phyloP scores from a whole-genome alignment of 164 flowering plant species.

The Chimonanthus salicifolius region DNA sequence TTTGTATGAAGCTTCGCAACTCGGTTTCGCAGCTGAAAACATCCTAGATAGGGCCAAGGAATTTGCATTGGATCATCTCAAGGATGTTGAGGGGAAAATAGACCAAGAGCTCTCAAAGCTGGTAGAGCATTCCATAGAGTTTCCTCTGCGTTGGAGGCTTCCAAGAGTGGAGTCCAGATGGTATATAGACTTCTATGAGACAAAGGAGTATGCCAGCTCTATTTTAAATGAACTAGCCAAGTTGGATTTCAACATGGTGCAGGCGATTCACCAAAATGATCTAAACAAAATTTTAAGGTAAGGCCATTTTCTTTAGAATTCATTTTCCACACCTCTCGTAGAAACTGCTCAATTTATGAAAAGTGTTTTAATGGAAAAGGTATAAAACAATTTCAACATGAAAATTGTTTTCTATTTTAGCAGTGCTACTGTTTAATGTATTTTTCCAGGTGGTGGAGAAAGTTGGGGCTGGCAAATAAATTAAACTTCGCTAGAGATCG shows the following conservation, averaged over 20 bases:
- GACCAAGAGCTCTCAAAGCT: constrained; percentile 7
- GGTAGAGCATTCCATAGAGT: constrained; percentile 20
- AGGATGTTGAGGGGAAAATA: neutral
- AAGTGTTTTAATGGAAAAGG: too few relatives aligned
- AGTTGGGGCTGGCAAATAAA: too few relatives aligned
- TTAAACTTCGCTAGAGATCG: too few relatives aligned
- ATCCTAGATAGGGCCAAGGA: constrained; percentile 37
- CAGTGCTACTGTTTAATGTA: too few relatives aligned
- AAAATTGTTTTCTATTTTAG: too few relatives aligned
- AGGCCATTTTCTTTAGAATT: too few relatives aligned
- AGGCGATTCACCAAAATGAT: neutral
- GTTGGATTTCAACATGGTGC: constrained; percentile 6
- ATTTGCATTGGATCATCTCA: constrained; percentile 24
- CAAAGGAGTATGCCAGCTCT: neutral
- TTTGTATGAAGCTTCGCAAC: constrained; percentile 35
- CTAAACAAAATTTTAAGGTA: neutral
- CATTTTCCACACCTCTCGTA: too few relatives aligned
- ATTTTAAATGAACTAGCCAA: constrained; percentile 1
- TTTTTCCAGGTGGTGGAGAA: too few relatives aligned
- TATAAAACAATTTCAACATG: too few relatives aligned
- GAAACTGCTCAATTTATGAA: too few relatives aligned
- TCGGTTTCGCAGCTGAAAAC: constrained; percentile 39
- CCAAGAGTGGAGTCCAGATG: constrained; percentile 23
- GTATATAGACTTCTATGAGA: constrained; percentile 11
- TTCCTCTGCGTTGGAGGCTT: constrained; percentile 42